These are phyloP conservation scores for Fraxinus anomala DNA, from an alignment of 257 asterid species.

Conservation along the genomic window DNA sequence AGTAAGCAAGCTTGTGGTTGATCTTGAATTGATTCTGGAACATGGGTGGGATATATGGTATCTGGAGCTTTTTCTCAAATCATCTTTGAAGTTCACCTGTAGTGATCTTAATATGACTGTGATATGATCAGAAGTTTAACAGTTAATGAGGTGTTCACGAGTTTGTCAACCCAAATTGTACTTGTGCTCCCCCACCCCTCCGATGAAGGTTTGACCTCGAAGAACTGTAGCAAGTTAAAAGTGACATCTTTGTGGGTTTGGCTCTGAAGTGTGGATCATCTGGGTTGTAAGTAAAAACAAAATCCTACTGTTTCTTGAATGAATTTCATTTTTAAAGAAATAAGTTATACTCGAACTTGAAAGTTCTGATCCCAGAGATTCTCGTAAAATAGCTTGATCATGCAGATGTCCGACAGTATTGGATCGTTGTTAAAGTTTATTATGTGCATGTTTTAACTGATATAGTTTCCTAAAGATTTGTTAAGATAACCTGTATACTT, in stretches of 20 bases:
- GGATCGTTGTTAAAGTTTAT: neutral
- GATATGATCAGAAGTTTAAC: neutral
- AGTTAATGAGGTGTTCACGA: neutral
- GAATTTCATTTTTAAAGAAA: neutral
- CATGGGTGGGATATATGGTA: neutral
- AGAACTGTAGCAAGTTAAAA: no score
- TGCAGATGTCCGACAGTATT: neutral
- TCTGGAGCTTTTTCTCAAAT: neutral
- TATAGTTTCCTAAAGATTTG: neutral
- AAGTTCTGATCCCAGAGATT: neutral
- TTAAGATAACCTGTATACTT: slow-evolving; percentile 11
- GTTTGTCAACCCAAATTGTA: neutral
- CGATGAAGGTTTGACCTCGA: no score
- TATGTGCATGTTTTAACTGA: neutral
- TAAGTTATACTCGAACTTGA: neutral
- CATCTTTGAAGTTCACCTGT: neutral
- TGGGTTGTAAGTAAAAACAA: neutral
- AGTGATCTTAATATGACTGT: neutral
- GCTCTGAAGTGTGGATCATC: no score
- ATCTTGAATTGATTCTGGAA: neutral
- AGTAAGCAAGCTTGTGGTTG: neutral
- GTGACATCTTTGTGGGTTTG: no score
- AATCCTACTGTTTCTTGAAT: neutral
- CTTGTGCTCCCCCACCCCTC: neutral
- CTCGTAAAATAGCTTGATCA: neutral